Evolutionary conservation across 352 stramenopile species (phyloP).

Genomic region (Phytophthora cryptogea): DNA sequence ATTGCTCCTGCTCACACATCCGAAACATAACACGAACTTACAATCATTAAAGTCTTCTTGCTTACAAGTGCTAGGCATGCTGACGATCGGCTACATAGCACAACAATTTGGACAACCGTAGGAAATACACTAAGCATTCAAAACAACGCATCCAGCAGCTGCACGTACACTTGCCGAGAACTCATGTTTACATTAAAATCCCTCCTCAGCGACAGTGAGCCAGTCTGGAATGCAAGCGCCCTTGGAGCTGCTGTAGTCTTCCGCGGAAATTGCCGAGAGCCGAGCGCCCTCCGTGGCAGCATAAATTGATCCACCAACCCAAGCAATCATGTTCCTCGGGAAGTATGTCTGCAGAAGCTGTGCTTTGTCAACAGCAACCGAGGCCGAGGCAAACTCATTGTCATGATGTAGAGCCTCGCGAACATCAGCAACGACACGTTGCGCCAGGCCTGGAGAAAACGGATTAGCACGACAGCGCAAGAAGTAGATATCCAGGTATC

Average conservation of each 20-base stretch:
- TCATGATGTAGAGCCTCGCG: slow-evolving; percentile 38
- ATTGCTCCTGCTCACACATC: slow-evolving; percentile 8
- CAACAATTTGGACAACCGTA: slow-evolving; percentile 17
- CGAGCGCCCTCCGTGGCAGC: slow-evolving; percentile 60
- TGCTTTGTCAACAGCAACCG: slow-evolving; percentile 36
- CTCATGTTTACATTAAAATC: slow-evolving; percentile 23
- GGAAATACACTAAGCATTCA: slow-evolving; percentile 26
- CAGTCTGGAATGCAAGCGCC: slow-evolving; percentile 57
- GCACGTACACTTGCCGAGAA: background rate
- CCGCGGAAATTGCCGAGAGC: slow-evolving; percentile 46
- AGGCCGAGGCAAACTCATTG: slow-evolving; percentile 44
- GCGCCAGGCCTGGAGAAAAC: slow-evolving; percentile 48
- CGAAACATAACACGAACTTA: slow-evolving; percentile 8
- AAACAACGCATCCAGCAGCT: background rate
- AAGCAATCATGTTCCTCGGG: slow-evolving; percentile 73
- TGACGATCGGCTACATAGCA: slow-evolving; percentile 11
- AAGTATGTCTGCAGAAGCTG: slow-evolving; percentile 59
- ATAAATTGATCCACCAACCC: slow-evolving; percentile 81
- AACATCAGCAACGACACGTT: slow-evolving; percentile 57
- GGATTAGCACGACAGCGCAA: background rate
- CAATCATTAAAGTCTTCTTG: background rate
- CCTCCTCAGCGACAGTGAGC: slow-evolving; percentile 60
- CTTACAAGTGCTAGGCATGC: slow-evolving; percentile 3
- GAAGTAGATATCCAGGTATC: background rate
- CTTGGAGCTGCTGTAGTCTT: slow-evolving; percentile 53